Evolutionary conservation across 495 filamentous ascomycete genomes (phyloP), one percentile per base, ranked within the genome.

Genomic region (Penicillium waksmanii): DNA sequence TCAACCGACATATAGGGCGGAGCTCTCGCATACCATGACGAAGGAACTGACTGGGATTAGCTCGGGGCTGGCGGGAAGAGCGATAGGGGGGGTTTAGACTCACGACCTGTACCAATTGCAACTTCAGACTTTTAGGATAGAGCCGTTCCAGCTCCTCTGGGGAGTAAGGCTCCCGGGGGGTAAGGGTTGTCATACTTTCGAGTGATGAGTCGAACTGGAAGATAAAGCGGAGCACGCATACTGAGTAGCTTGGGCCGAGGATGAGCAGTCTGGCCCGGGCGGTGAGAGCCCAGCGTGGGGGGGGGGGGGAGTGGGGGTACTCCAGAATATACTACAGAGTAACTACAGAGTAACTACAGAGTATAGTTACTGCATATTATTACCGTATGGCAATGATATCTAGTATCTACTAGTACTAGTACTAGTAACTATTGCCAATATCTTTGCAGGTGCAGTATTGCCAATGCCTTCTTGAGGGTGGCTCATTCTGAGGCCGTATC

Each of bases 71-170:
- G n/a, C 46, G 15, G 9, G 35, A 27, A 5, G 10, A 58, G 38
- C n/a, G 34, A 51, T 13, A 51, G 42, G 35, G 12, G 27, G 46
- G 21, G 7, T 8, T 34, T 25, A 23, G 38, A 79, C 84, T 61
- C 77, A 89, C 85, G 60, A 98, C 81, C 73, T 98, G 95, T 11
- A 98, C 95, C 40, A 91, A 80, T 69, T 93, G 89, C 18, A 98
- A 86, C 71, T 96, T 82, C 51, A 98, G 78, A 15, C 78, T 78
- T 42, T 83, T 67, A 0, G 95, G 95, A 78, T 97, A 98, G 47
- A 98, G 87, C 63, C 79, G 76, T 36, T 78, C 74, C 19, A 98
- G 85, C 82, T 98, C 96, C 54, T 90, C 88, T 53, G 84, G 75
- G 43, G 87, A 86, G 76, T 97, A 98, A 0, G 92, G 86, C 52